Base-by-base conservation (phyloP, 2,329 filamentous ascomycete species). In the Exutisphaerella laricina region DNA sequence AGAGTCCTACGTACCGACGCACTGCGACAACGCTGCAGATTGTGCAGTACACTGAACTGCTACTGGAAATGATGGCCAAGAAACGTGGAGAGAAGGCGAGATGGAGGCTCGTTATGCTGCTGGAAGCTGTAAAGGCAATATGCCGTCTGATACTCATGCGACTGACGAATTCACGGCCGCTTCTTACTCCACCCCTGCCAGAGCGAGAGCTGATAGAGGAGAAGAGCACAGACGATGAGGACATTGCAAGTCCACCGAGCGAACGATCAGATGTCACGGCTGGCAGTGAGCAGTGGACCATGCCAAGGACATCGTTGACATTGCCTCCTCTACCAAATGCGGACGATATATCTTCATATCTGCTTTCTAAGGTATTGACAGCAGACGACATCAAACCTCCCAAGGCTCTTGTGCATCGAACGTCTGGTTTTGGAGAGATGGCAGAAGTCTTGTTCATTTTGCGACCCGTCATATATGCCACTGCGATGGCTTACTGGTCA, bases 1-100 rank as follows among this genome's bases (percentile, higher is more conserved):
- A 73, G 41, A 82, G 77, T 57, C 71, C 75, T 4, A 73, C 87
- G 7, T 98, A 98, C 66, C 79, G 83, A 46, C 79, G 85, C 46
- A 79, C 94, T 41, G 89, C 90, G 29, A 75, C 89, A 51, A 71
- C 88, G 4, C 71, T 98, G 36, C 88, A 94, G 62, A 84, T 94
- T 68, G 85, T 96, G 18, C 85, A 92, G 55, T 97, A 97, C 62
- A 95, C 89, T 0, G 88, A 98, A 68, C 72, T 98, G 21, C 70
- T 98, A n/a, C 92, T 90, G 77, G 92, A 98, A 65, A 98, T 98
- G 92, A 79, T 85, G 20, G 89, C 89, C 20, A 94, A 94, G 67
- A 78, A 90, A 36, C 82, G 82, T 49, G 85, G 87, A 13, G 88
- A 94, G 64, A 80, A 78, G 58, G 68, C 83, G 18, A 79, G 88